Percentiles rank a stretch among this genome's conserved stretches.
Evolutionary conservation across 352 stramenopile species (phyloP).

Genomic region (Phytophthora citrophthora): DNA sequence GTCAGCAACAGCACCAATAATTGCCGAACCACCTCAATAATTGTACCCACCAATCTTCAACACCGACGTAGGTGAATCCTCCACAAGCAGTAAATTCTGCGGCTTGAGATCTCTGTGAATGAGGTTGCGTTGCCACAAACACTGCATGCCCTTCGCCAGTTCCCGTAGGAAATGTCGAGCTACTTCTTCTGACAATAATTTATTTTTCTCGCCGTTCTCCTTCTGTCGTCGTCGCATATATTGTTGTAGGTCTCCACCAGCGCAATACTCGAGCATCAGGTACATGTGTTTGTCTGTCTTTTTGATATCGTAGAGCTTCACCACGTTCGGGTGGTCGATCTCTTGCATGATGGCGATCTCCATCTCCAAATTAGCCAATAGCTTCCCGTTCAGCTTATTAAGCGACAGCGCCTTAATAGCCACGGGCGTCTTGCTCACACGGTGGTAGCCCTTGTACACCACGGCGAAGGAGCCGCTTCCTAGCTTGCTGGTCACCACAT

Average conservation of each 20-base stretch:
- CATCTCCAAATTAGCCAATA: slow-evolving; percentile 96
- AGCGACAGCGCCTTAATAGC: slow-evolving; percentile 96
- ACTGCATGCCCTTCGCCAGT: slow-evolving; percentile 76
- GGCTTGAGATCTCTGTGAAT: slow-evolving; percentile 95
- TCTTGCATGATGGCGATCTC: slow-evolving; percentile 97
- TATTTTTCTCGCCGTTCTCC: slow-evolving; percentile 5
- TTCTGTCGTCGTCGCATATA: slow-evolving; percentile 85
- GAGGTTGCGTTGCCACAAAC: slow-evolving; percentile 75
- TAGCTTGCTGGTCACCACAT: slow-evolving; percentile 90
- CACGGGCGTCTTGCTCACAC: slow-evolving; percentile 74
- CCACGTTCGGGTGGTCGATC: slow-evolving; percentile 96
- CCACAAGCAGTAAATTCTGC: slow-evolving; percentile 94
- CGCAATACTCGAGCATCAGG: slow-evolving; percentile 97
- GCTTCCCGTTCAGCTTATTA: slow-evolving; percentile 94
- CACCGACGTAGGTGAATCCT: slow-evolving; percentile 55
- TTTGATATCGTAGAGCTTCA: slow-evolving; percentile 96
- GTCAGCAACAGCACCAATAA: slow-evolving; percentile 19
- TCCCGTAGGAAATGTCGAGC: slow-evolving; percentile 72
- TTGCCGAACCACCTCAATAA: neutral
- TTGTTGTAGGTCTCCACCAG: slow-evolving; percentile 95
- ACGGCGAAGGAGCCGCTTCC: slow-evolving; percentile 94
- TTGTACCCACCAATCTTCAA: slow-evolving; percentile 64
- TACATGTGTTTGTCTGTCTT: slow-evolving; percentile 97
- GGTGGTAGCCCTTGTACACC: slow-evolving; percentile 87
- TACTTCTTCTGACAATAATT: slow-evolving; percentile 41